Evolutionary conservation across 805 yeast genomes (phyloP).

Genomic region (Kockiozyma suomiensis): DNA sequence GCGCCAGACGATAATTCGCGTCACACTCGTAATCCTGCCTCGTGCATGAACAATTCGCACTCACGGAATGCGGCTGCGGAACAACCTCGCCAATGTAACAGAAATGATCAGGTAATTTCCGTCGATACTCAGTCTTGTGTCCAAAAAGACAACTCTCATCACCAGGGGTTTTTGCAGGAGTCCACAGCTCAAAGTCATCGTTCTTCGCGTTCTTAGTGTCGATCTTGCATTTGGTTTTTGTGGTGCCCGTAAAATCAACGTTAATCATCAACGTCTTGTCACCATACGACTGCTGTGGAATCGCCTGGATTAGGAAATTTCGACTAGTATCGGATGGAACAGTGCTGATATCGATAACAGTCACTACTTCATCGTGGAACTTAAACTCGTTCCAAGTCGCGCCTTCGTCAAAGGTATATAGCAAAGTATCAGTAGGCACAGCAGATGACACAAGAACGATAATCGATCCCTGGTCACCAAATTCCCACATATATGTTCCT

Average conservation of each 20-base stretch:
- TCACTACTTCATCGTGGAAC: conserved; percentile 60
- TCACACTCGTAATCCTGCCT: conserved; percentile 93
- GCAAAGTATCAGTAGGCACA: conserved; percentile 59
- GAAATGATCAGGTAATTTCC: conserved; percentile 59
- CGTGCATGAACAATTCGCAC: conserved; percentile 77
- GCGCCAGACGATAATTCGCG: conserved; percentile 69
- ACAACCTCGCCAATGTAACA: conserved; percentile 68
- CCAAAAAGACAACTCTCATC: conserved; percentile 64
- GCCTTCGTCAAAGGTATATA: conserved; percentile 80
- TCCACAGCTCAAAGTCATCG: conserved; percentile 66
- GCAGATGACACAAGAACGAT: conserved; percentile 67
- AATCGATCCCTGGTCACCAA: conserved; percentile 91
- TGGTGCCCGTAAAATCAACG: conserved; percentile 59
- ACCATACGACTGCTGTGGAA: conserved; percentile 50
- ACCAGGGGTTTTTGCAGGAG: conserved; percentile 57
- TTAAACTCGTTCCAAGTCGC: conserved; percentile 67
- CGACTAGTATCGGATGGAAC: conserved; percentile 90
- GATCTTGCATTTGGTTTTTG: conserved; percentile 58
- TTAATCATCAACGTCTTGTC: conserved; percentile 52
- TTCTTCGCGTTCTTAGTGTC: conserved; percentile 49
- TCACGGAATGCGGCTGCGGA: conserved; percentile 54
- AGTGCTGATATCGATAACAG: conserved; percentile 75
- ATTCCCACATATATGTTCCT: conserved; percentile 89
- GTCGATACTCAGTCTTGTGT: conserved; percentile 61
- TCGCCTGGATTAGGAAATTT: conserved; percentile 67